Conservation (phyloP, 192 early-diverging fungal genomes). For the Blastocladiella britannica region DNA sequence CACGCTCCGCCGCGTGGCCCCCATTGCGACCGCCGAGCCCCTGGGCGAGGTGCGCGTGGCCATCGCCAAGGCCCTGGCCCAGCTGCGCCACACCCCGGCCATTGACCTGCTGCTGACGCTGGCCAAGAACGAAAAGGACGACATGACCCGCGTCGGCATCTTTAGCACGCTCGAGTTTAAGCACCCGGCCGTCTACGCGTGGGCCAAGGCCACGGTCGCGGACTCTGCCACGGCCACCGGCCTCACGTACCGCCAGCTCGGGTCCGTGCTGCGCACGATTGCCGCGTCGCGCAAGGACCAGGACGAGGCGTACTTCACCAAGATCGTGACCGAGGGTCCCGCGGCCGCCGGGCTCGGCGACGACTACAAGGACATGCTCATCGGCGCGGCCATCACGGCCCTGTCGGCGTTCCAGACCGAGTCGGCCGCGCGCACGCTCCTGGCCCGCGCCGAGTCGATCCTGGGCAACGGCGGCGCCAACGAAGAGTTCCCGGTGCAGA, state of each 20-base stretch:
- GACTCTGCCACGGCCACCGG: not conserved
- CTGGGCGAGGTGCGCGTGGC: slow-evolving; percentile 16
- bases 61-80: slow-evolving; percentile 16
- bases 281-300: not conserved
- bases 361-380: not conserved
- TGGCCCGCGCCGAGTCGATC: not conserved
- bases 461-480: not conserved
- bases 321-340: too few relatives aligned
- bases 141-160: not conserved
- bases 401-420: not conserved
- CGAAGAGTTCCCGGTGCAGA: not conserved
- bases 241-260: not conserved
- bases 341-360: not conserved
- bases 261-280: not conserved
- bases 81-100: slow-evolving; percentile 10
- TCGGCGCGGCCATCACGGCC: not conserved
- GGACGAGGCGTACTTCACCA: too few relatives aligned
- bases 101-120: slow-evolving; percentile 15
- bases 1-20: slow-evolving; percentile 15
- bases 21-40: slow-evolving; percentile 10
- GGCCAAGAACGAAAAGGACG: slow-evolving; percentile 9
- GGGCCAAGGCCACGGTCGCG: too few relatives aligned
- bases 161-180: not conserved
- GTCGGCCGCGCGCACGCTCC: not conserved
- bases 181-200: not conserved